Evolutionary conservation across 495 filamentous ascomycete genomes (phyloP), one percentile per base, ranked within the genome.

Genomic region (Hypoxylon perforatum): DNA sequence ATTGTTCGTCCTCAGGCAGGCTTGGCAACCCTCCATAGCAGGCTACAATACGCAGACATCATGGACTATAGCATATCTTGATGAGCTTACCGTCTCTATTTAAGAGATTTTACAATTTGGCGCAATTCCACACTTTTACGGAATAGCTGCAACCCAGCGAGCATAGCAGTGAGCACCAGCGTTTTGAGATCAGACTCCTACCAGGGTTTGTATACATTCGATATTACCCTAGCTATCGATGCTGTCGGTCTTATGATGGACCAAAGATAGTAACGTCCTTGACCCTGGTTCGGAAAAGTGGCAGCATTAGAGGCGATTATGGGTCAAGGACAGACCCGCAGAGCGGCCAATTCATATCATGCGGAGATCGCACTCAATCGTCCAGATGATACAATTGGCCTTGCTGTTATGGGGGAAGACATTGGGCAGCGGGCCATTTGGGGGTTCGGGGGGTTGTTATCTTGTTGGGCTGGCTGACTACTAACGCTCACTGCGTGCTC

Each of bases 401-500:
- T 55, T 30, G 44, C 18, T 28, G 17, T 49, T 15, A n/a, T 22
- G 50, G 33, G 46, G 33, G 45, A 14, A 30, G 57, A 17, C n/a
- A 45, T 17, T 22, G 17, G 39, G 42, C 12, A 44, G 21, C 3
- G 15, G 35, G 15, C 14, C 12, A 17, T 12, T n/a, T n/a, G 53
- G 53, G 28, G 38, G 14, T 53, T 56, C 4, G 5, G 9, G 57
- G 36, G 33, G 45, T 25, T 57, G n/a, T 45, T 45, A 23, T 42
- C n/a, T 39, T 50, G 39, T 35, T 42, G 28, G 46, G 44, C n/a
- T 64, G 53, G 39, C 42, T 66, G 57, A 46, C 22, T 79, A 81
- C 84, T 86, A 83, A 86, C 75, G 73, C 77, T 85, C 78, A 81
- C 85, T 88, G 83, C 87, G 85, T 82, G 87, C 88, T 91, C 86